These are phyloP conservation scores for Letharia columbiana DNA, from an alignment of 495 filamentous ascomycete species.

Conservation along the genomic window DNA sequence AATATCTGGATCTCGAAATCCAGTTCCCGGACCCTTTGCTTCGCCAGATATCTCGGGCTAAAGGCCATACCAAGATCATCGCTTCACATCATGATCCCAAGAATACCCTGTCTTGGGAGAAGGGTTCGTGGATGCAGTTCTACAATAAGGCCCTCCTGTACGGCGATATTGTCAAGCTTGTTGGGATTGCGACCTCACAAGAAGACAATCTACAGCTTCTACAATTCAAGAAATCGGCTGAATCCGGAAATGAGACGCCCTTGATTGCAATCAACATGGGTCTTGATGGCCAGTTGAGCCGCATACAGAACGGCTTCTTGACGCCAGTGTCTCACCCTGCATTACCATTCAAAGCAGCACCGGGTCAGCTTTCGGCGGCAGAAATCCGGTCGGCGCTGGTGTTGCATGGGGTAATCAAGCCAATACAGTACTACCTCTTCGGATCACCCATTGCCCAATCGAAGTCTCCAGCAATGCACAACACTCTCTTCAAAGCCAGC, in stretches of 20 bases:
- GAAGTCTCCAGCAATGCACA: slow-evolving; percentile 82
- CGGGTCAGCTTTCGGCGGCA: slow-evolving; percentile 83
- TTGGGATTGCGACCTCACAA: slow-evolving; percentile 67
- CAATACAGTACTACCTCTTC: slow-evolving; percentile 76
- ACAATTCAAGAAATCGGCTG: slow-evolving; percentile 72
- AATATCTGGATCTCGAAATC: slow-evolving; percentile 92
- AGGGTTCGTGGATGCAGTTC: slow-evolving; percentile 76
- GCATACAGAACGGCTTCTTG: slow-evolving; percentile 85
- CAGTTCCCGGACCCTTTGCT: slow-evolving; percentile 69
- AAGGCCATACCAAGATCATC: slow-evolving; percentile 73
- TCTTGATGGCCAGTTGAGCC: slow-evolving; percentile 72
- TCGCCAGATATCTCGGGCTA: slow-evolving; percentile 53
- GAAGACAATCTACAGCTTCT: slow-evolving; percentile 81
- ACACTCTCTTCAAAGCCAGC: slow-evolving; percentile 64
- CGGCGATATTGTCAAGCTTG: slow-evolving; percentile 90
- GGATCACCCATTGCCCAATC: slow-evolving; percentile 75
- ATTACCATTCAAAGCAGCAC: slow-evolving; percentile 85
- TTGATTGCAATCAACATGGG: slow-evolving; percentile 98
- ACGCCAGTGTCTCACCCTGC: slow-evolving; percentile 90
- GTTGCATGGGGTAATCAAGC: slow-evolving; percentile 69
- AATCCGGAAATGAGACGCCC: slow-evolving; percentile 60
- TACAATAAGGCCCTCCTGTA: slow-evolving; percentile 81
- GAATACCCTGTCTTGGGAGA: slow-evolving; percentile 72
- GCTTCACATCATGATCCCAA: slow-evolving; percentile 90
- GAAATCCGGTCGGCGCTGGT: slow-evolving; percentile 76